phyloP scores from a whole-genome alignment of 2,329 filamentous ascomycete species.

The Chlorencoelia australis region DNA sequence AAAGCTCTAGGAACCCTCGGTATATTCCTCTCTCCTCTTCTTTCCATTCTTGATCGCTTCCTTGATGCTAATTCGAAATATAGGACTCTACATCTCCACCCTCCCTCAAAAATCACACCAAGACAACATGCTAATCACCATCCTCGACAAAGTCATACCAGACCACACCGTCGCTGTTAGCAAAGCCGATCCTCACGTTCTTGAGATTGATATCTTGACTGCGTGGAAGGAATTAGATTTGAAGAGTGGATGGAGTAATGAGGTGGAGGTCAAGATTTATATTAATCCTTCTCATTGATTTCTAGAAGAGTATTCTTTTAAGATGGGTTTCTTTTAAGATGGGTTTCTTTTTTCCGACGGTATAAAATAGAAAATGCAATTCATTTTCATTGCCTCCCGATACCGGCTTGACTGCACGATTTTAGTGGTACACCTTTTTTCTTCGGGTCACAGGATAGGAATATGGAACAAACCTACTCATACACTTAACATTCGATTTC shows the following conservation, averaged over 20 bases:
- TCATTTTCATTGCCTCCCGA: too few relatives aligned
- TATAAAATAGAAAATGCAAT: too few relatives aligned
- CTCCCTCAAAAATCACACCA: conserved; percentile 51
- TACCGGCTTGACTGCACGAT: too few relatives aligned
- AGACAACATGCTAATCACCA: conserved; percentile 61
- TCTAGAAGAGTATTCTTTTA: too few relatives aligned
- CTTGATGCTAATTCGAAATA: conserved; percentile 5
- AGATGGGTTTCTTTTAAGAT: too few relatives aligned
- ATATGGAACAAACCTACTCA: too few relatives aligned
- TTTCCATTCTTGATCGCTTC: neutral
- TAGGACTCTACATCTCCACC: conserved; percentile 67
- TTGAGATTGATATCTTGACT: conserved; percentile 65
- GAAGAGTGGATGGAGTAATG: conserved; percentile 67
- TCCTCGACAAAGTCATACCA: conserved; percentile 63
- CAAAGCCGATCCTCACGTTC: conserved; percentile 42
- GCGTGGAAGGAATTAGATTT: conserved; percentile 72
- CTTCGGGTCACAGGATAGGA: too few relatives aligned
- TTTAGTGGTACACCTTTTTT: too few relatives aligned
- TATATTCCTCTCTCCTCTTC: conserved; percentile 28
- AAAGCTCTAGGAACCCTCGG: conserved; percentile 73
- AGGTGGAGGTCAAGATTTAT: conserved; percentile 49
- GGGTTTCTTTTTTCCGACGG: too few relatives aligned
- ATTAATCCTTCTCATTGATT: conserved; percentile 14
- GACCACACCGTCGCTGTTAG: conserved; percentile 52
- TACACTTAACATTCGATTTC: too few relatives aligned